phyloP scores from a whole-genome alignment of 2,329 filamentous ascomycete genomes.

The Pseudophaeomoniella oleicola region DNA sequence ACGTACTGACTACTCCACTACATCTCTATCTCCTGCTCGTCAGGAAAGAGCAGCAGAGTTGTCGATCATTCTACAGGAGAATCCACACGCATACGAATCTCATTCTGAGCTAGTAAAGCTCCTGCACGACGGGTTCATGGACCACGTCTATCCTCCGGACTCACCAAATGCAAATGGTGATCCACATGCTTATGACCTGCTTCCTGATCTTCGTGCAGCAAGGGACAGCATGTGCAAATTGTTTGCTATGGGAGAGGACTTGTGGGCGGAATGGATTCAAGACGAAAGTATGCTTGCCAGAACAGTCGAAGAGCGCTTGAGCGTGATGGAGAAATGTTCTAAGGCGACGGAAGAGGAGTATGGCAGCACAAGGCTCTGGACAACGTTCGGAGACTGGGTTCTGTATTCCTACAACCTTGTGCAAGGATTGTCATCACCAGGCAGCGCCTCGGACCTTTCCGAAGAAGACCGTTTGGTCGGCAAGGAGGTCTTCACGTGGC shows the following conservation, averaged over 20 bases:
- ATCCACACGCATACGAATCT: conserved; percentile 30
- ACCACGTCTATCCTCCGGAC: conserved; percentile 30
- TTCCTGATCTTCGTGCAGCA: conserved; percentile 29
- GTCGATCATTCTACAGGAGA: conserved; percentile 27
- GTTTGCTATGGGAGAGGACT: conserved; percentile 47
- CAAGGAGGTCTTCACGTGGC: conserved; percentile 43
- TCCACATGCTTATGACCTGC: conserved; percentile 29
- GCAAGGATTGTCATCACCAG: conserved; percentile 22
- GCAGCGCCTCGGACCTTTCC: conserved; percentile 19
- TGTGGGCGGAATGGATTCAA: conserved; percentile 49
- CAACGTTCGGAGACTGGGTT: conserved; percentile 48
- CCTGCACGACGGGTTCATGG: conserved; percentile 30
- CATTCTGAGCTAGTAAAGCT: conserved; percentile 31
- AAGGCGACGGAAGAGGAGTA: conserved; percentile 47
- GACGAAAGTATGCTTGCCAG: conserved; percentile 45
- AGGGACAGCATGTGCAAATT: conserved; percentile 46
- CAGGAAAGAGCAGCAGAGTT: conserved; percentile 26
- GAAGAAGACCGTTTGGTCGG: conserved; percentile 44
- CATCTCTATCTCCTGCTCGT: conserved; percentile 24
- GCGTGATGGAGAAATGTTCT: conserved; percentile 44
- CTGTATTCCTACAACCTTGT: conserved; percentile 39
- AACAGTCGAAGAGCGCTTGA: conserved; percentile 40
- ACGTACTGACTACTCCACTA: conserved; percentile 24
- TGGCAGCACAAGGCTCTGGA: conserved; percentile 46
- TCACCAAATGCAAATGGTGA: conserved; percentile 29